A percentile compares a stretch with the other conserved stretches of the same genome.
These are phyloP conservation scores for Mortierella sp. DNA, from an alignment of 371 early-diverging fungal genomes.

Conservation along the genomic window DNA sequence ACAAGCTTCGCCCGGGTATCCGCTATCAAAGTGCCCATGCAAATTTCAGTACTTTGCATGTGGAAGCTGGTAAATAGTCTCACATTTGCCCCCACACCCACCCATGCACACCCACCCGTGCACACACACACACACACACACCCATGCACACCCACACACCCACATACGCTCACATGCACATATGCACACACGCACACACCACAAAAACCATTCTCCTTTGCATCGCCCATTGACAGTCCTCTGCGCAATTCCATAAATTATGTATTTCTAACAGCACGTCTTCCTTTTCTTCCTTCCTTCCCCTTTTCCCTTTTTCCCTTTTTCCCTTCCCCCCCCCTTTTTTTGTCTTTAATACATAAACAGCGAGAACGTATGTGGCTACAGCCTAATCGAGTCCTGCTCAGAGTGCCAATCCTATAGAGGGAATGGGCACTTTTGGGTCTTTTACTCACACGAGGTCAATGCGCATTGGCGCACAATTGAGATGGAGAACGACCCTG, in stretches of 20 bases:
- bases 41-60: constrained; percentile 35
- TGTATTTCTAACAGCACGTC: no score
- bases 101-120: no score
- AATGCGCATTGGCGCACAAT: not conserved
- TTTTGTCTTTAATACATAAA: not conserved
- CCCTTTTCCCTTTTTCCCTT: not conserved
- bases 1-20: constrained; percentile 15
- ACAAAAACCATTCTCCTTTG: no score
- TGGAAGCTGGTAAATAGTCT: constrained; percentile 17
- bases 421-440: not conserved
- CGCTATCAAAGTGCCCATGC: constrained; percentile 25
- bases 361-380: not conserved
- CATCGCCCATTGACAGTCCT: no score
- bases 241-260: no score
- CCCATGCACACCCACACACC: no score
- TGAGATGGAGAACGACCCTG: not conserved
- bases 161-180: no score
- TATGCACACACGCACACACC: no score
- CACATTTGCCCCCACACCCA: no score
- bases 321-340: no score
- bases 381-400: not conserved
- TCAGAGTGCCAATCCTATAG: not conserved
- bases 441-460: not conserved
- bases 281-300: not conserved
- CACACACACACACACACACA: no score